Base-by-base conservation (phyloP, 2,329 filamentous ascomycete genomes). In the Xylariaceae sp. region DNA sequence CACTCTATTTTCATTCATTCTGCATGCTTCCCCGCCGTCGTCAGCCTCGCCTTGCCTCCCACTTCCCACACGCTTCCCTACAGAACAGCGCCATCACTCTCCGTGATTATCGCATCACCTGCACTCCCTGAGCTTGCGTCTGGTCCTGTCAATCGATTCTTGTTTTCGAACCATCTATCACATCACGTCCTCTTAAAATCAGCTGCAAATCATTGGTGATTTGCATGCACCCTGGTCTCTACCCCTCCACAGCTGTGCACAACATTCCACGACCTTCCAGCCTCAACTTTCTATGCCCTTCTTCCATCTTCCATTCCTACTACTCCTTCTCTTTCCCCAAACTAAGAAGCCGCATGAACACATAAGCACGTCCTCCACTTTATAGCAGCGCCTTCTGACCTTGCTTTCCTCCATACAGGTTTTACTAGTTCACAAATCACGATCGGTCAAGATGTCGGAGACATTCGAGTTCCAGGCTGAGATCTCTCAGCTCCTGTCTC, bases 401-500 rank as follows among this genome's bases (percentile, higher is more conserved):
- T 1, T 45, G 23, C 10, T 8, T 18, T 18, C 17, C 2, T 13
- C 13, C 55, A n/a, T 7, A 2, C 15, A 69, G 65, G 67, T 11
- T 59, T 54, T 52, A 42, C 39, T 53, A 15, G 15, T 34, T 15
- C 30, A 37, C 35, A 30, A 30, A 55, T 51, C 17, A 52, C 42
- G 49, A 54, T 59, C 59, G 54, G 49, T 58, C 62, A 64, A 59
- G 77, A 96, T 96, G 90, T 80, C 91, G 79, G 92, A 97, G 84
- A 97, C 92, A 71, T 99, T 99, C 83, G 93, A 97, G 89, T 99
- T 97, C 85, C 94, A 99, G 89, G 94, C 94, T 89, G 94, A 99
- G 90, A 99, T 99, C 77, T 97, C 93, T 89, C 94, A 99, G 90
- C 90, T 99, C 69, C 89, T 99, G 76, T 92, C 88, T 71, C 90